phyloP scores from a whole-genome alignment of 2,329 filamentous ascomycete species.

The Grosmannia clavigera region DNA sequence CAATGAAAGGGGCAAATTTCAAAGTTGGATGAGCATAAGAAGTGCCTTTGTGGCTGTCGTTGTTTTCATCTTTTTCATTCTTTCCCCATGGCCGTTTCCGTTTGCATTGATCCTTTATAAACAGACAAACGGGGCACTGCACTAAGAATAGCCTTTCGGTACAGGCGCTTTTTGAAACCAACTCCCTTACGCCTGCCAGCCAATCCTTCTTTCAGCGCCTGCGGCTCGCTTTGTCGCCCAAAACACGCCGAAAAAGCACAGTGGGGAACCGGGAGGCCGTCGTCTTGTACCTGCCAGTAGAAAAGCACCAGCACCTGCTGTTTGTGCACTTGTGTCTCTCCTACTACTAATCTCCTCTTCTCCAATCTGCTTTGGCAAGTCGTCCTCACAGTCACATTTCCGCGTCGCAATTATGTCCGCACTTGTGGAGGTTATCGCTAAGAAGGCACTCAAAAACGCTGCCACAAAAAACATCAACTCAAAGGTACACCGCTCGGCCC shows the following conservation, averaged over 20 bases:
- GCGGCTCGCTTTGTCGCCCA: background rate
- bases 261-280: background rate
- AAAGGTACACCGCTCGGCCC: constrained; percentile 11
- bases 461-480: constrained; percentile 15
- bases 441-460: constrained; percentile 10
- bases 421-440: constrained; percentile 13
- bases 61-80: background rate
- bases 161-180: constrained; percentile 12
- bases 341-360: background rate
- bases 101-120: background rate
- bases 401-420: constrained; percentile 8
- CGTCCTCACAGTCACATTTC: background rate
- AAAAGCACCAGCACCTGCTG: background rate
- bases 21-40: background rate
- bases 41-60: background rate
- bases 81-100: background rate
- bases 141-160: background rate
- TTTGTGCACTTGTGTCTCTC: background rate
- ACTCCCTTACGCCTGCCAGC: constrained; percentile 2
- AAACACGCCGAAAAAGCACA: too few species aligned
- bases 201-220: constrained; percentile 8
- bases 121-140: background rate
- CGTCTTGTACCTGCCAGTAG: background rate
- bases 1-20: background rate
- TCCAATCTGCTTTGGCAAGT: background rate